phyloP scores from a whole-genome alignment of 306 rosid species.

The Inga laurina region DNA sequence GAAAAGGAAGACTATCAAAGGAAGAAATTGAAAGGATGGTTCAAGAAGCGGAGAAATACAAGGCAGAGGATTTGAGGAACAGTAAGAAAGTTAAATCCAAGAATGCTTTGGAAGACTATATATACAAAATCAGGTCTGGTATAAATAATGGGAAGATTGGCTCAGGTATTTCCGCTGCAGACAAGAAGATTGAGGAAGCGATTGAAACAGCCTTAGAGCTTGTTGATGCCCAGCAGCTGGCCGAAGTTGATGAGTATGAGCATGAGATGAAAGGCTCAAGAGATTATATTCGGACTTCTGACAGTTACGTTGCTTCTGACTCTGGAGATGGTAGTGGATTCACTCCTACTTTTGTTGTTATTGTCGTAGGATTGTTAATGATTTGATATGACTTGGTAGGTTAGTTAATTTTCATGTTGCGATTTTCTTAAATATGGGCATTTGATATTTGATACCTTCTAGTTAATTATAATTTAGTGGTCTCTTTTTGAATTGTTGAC shows the following conservation, averaged over 20 bases:
- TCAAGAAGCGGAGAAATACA: not conserved
- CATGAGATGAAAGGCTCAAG: not conserved
- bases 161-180: not conserved
- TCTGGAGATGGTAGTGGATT: not conserved
- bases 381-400: too few species aligned
- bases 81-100: not conserved
- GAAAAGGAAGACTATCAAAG: not conserved
- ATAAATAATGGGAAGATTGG: not conserved
- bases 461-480: too few species aligned
- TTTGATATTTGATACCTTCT: too few species aligned
- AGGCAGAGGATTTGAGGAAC: not conserved
- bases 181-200: not conserved
- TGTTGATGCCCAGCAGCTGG: not conserved
- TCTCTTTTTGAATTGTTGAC: too few species aligned
- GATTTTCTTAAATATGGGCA: too few species aligned
- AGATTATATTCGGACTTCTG: not conserved
- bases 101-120: not conserved
- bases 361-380: too few species aligned
- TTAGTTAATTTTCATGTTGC: too few species aligned
- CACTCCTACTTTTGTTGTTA: not conserved
- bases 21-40: not conserved
- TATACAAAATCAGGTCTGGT: not conserved
- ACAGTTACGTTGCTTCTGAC: too few species aligned
- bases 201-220: not conserved
- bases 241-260: not conserved